A percentile compares a stretch with the other conserved stretches of the same genome.
These are phyloP conservation scores for Kurtzmaniella quercitrusa DNA, from an alignment of 1,139 yeast species.

Conservation along the genomic window DNA sequence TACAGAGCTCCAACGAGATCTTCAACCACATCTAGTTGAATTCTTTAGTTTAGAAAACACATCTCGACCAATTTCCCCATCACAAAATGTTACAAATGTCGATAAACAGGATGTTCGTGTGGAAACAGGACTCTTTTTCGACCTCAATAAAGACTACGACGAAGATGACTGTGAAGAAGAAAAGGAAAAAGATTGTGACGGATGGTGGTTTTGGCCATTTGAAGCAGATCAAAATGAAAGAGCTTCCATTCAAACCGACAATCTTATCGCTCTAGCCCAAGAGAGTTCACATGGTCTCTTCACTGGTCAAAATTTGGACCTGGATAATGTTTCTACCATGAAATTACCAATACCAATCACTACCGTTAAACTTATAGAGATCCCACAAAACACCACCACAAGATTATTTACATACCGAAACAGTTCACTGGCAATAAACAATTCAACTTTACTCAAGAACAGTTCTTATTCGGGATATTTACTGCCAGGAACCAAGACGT, in stretches of 20 bases:
- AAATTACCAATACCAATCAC: too few species aligned
- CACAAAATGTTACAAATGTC: background rate
- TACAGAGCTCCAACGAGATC: background rate
- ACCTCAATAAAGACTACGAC: constrained; percentile 4
- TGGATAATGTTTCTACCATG: background rate
- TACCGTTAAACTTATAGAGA: too few species aligned
- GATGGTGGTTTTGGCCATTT: constrained; percentile 13
- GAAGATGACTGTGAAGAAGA: constrained; percentile 9
- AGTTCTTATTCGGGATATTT: background rate
- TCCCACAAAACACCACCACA: background rate
- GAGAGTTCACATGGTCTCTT: constrained; percentile 10
- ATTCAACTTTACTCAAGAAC: background rate
- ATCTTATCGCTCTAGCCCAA: constrained; percentile 8
- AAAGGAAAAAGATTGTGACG: constrained; percentile 8
- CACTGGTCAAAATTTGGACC: constrained; percentile 2
- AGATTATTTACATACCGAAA: background rate
- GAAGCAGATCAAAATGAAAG: constrained; percentile 1
- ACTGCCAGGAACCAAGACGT: background rate
- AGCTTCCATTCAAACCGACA: constrained; percentile 5
- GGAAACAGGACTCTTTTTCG: constrained; percentile 10
- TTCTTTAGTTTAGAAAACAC: background rate
- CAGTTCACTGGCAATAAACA: background rate
- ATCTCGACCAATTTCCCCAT: background rate
- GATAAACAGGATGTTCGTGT: constrained; percentile 6
- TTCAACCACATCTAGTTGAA: background rate